Percentiles rank a stretch among this genome's conserved stretches.
Conservation (phyloP, 192 early-diverging fungal genomes). For the Coemansia sp. region DNA sequence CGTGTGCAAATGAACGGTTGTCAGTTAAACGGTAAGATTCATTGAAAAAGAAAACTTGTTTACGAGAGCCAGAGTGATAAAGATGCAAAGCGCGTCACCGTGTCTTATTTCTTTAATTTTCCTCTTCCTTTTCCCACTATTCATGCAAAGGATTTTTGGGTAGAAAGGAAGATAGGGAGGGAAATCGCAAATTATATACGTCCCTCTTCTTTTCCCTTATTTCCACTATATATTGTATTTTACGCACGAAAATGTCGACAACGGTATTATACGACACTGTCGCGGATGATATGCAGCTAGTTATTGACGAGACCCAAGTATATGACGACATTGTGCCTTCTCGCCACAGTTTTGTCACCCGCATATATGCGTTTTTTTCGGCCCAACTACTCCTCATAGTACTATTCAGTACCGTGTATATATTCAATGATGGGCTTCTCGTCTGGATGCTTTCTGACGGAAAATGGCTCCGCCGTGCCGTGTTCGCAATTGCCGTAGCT, state of each 20-base stretch:
- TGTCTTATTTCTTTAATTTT: background rate
- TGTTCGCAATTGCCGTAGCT: background rate
- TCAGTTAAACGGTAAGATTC: too few species aligned
- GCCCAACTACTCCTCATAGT: background rate
- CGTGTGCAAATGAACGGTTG: too few species aligned
- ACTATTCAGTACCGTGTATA: background rate
- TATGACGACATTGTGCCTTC: background rate
- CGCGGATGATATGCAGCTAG: background rate
- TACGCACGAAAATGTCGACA: background rate
- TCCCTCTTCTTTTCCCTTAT: too few species aligned
- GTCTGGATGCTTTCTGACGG: background rate
- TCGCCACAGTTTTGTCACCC: background rate
- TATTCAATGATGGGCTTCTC: background rate
- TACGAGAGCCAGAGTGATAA: too few species aligned
- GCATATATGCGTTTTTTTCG: slow-evolving; percentile 4
- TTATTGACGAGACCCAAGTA: background rate
- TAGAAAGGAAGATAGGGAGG: too few species aligned
- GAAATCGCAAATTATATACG: too few species aligned
- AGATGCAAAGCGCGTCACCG: too few species aligned
- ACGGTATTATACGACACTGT: background rate
- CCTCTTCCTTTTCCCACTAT: background rate
- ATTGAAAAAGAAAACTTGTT: too few species aligned
- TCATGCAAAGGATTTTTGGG: too few species aligned
- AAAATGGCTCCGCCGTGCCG: background rate
- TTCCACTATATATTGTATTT: too few species aligned